A percentile compares a stretch with the other conserved stretches of the same genome.
Evolutionary conservation across 495 filamentous ascomycete species (phyloP).

Genomic region (Lasiosphaeriaceae sp.): DNA sequence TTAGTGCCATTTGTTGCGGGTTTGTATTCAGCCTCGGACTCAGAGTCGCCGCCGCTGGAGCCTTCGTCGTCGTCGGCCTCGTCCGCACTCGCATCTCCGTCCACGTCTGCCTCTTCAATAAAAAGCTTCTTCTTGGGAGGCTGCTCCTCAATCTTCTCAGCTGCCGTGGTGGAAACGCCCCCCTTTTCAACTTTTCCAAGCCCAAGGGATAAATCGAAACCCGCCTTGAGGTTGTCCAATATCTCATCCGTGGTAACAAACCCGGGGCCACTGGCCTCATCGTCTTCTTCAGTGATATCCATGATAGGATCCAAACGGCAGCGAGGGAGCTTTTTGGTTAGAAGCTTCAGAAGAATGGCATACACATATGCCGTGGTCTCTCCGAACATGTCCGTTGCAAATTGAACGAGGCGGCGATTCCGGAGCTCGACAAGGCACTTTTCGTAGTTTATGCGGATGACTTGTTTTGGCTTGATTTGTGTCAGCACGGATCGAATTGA

Average conservation of each 20-base stretch:
- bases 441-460: conserved; percentile 79
- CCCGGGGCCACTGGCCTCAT: conserved; percentile 15
- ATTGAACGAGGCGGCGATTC: conserved; percentile 65
- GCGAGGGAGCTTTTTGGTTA: conserved; percentile 64
- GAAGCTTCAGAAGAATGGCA: conserved; percentile 58
- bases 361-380: conserved; percentile 71
- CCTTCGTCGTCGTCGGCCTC: conserved; percentile 41
- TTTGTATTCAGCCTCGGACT: conserved; percentile 30
- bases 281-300: conserved; percentile 52
- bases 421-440: conserved; percentile 79
- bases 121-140: conserved; percentile 40
- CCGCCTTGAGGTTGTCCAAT: conserved; percentile 35
- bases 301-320: conserved; percentile 55
- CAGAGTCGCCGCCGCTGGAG: conserved; percentile 32
- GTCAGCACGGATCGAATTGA: conserved; percentile 26
- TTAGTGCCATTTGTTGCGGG: conserved; percentile 24
- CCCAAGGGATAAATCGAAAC: conserved; percentile 41
- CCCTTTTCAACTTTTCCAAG: conserved; percentile 40
- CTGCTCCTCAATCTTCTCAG: conserved; percentile 37
- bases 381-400: conserved; percentile 57
- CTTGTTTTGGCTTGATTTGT: conserved; percentile 44
- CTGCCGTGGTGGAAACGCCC: conserved; percentile 37
- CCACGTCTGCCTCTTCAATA: conserved; percentile 34
- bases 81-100: conserved; percentile 29
- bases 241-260: conserved; percentile 47